phyloP scores from a whole-genome alignment of 306 rosid species.

The Dalbergia cultrata region DNA sequence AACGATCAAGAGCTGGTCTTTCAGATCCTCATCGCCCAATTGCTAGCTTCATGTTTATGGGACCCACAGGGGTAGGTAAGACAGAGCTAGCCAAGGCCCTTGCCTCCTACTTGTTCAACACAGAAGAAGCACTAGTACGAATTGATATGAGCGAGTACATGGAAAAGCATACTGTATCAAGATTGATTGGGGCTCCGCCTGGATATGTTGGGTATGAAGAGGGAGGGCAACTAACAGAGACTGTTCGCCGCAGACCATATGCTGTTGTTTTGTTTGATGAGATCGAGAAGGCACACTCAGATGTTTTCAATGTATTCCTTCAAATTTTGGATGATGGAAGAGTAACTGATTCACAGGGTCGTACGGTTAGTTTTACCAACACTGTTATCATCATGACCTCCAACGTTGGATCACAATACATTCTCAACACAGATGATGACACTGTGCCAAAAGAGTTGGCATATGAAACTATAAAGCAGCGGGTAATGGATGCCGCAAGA shows the following conservation, averaged over 20 bases:
- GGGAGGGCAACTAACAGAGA: constrained; percentile 95
- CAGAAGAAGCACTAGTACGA: constrained; percentile 97
- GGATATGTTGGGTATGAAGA: constrained; percentile 99
- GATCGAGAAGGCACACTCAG: constrained; percentile 95
- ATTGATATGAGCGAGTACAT: constrained; percentile 99
- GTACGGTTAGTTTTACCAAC: constrained; percentile 91
- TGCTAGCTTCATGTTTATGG: constrained; percentile 99
- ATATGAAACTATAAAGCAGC: constrained; percentile 84
- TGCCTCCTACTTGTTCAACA: constrained; percentile 91
- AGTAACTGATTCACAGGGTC: constrained; percentile 95
- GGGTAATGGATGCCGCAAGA: constrained; percentile 96
- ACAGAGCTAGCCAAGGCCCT: constrained; percentile 98
- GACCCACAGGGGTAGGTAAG: constrained; percentile 98
- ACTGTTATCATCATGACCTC: constrained; percentile 97
- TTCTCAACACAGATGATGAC: constrained; percentile 81
- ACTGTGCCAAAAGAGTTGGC: constrained; percentile 62
- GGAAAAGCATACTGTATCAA: constrained; percentile 96
- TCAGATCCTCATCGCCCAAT: constrained; percentile 97
- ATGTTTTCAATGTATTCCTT: constrained; percentile 94
- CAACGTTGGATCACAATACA: constrained; percentile 95
- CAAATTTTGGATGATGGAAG: constrained; percentile 98
- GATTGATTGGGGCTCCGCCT: constrained; percentile 98
- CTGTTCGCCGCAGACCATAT: constrained; percentile 93
- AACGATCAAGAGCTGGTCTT: constrained; percentile 97
- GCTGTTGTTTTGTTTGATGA: constrained; percentile 94